Evolutionary conservation across 768 basidiomycete genomes (phyloP).

Genomic region (Leccinum subtestaceum): DNA sequence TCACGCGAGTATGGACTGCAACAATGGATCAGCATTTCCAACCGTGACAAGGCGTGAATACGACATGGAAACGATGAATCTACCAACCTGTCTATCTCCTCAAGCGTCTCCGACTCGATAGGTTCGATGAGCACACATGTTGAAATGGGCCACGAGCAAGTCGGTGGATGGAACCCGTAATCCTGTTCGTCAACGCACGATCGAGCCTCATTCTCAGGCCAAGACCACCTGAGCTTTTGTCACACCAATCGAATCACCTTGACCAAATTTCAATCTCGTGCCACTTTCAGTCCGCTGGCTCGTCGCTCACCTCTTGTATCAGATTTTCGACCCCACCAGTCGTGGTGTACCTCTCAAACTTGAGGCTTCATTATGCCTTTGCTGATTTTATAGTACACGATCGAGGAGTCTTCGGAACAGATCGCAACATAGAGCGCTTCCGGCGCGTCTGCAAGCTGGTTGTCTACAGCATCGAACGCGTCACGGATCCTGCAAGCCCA

Average conservation of each 20-base stretch:
- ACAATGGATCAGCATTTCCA: slow-evolving; percentile 5
- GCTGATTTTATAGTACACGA: slow-evolving; percentile 82
- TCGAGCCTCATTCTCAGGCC: slow-evolving; percentile 25
- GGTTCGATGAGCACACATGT: slow-evolving; percentile 98
- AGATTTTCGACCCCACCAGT: slow-evolving; percentile 54
- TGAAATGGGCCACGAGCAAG: slow-evolving; percentile 96
- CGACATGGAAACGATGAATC: neutral
- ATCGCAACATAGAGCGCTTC: slow-evolving; percentile 65
- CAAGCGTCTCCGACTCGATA: slow-evolving; percentile 91
- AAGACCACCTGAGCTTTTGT: slow-evolving; percentile 52
- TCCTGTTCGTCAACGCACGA: slow-evolving; percentile 44
- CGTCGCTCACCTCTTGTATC: slow-evolving; percentile 47
- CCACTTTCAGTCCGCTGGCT: neutral
- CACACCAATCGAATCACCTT: slow-evolving; percentile 56
- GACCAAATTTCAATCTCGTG: slow-evolving; percentile 1
- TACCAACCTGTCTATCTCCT: slow-evolving; percentile 81
- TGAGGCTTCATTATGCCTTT: slow-evolving; percentile 74
- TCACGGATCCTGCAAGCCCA: slow-evolving; percentile 56
- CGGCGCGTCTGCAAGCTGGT: slow-evolving; percentile 22
- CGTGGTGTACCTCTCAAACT: slow-evolving; percentile 40
- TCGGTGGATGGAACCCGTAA: slow-evolving; percentile 95
- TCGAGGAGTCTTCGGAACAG: slow-evolving; percentile 73
- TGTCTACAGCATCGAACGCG: slow-evolving; percentile 51
- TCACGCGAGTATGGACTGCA: slow-evolving; percentile 86
- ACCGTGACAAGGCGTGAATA: neutral